Base-by-base conservation (phyloP, 345 rosid genomes). In the Cochlearia excelsa region DNA sequence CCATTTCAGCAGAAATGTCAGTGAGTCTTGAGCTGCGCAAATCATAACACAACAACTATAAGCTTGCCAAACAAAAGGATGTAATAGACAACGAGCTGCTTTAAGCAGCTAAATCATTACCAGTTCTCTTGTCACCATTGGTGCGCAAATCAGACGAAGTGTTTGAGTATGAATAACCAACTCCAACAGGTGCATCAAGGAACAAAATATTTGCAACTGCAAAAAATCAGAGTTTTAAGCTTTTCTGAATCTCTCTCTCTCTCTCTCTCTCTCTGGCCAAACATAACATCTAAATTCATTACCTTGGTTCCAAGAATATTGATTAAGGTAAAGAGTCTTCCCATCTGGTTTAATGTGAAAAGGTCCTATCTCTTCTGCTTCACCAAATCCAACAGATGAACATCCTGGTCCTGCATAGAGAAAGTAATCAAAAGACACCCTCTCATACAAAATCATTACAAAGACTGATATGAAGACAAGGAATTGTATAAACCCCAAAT, bases 281-380 rank as follows among this genome's bases (percentile, higher is more conserved):
- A 46, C 34, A 65, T 44, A 65, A 27, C 39, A 51, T 7, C 11
- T 38, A 6, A 9, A 1, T 9, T 30, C 57, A 43, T 65, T 68
- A 88, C 98, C 98, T 80, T 77, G 81, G 74, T 92, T 92, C 98
- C 98, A 92, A 50, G 98, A 83, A 66, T 80, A 81, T 55, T 88
- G 87, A 49, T 92, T 92, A 73, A 81, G 68, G 80, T 81, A 86
- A 54, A 92, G 80, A 59, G 88, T 77, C 75, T 79, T 74, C 72
- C 93, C 90, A 76, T 92, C 96, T 46, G 82, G 44, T 57, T 45
- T 74, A 61, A 92, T 83, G 67, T 88, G 98, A 61, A 92, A 92
- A 1, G 98, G 95, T 55, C 96, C 96, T 35, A 88, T 78, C 77
- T 92, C 96, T 77, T 92, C 95, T 29, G 98, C 96, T 80, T 76